Conservation (phyloP, 495 filamentous ascomycete species). For the Penicillium arizonense region DNA sequence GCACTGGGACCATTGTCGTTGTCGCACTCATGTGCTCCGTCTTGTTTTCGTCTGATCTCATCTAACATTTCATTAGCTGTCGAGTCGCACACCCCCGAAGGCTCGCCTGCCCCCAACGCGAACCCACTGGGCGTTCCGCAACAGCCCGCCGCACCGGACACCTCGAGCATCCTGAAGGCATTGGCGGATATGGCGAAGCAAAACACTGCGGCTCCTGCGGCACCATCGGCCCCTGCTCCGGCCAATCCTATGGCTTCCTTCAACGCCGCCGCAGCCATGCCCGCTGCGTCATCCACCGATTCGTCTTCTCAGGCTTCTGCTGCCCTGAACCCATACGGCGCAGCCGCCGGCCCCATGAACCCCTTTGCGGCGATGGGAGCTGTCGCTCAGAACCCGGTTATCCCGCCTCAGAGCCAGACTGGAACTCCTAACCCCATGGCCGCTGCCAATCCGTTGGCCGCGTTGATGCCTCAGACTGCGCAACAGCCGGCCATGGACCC, state of each 20-base stretch:
- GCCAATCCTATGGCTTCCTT: constrained; percentile 56
- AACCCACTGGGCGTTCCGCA: constrained; percentile 31
- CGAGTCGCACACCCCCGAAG: constrained; percentile 76
- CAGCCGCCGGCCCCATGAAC: constrained; percentile 47
- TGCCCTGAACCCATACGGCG: constrained; percentile 59
- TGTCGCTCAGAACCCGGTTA: constrained; percentile 35
- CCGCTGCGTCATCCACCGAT: constrained; percentile 46
- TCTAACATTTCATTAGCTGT: constrained; percentile 45
- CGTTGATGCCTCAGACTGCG: constrained; percentile 44
- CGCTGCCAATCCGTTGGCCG: constrained; percentile 45
- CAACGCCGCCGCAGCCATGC: constrained; percentile 44
- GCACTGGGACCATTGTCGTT: too few relatives aligned
- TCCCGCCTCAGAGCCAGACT: constrained; percentile 49
- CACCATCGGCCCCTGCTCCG: constrained; percentile 46
- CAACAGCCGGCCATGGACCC: constrained; percentile 32
- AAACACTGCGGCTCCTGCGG: constrained; percentile 63
- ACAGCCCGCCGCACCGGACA: constrained; percentile 53
- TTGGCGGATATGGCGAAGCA: constrained; percentile 84
- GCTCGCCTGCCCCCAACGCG: constrained; percentile 67
- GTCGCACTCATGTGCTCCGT: background rate
- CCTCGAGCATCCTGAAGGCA: constrained; percentile 74
- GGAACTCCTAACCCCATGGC: constrained; percentile 42
- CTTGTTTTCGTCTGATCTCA: background rate
- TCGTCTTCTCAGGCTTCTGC: constrained; percentile 44
- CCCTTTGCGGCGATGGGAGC: constrained; percentile 46